These are phyloP conservation scores for Halteria grandinella DNA, from an alignment of 73 alveolate genomes.

Conservation along the genomic window DNA sequence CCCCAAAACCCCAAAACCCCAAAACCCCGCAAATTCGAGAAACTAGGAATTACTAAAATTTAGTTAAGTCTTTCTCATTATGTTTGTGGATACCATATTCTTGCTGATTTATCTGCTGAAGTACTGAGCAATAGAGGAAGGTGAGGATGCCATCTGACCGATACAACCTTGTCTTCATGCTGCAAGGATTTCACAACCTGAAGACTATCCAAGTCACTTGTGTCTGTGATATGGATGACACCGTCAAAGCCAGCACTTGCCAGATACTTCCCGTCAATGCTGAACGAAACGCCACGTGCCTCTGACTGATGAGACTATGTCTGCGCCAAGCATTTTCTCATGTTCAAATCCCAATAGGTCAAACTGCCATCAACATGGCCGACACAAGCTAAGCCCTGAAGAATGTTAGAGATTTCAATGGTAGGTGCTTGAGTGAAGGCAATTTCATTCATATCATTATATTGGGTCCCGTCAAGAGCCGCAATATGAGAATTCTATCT, in stretches of 20 bases:
- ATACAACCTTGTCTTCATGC: conserved; percentile 86
- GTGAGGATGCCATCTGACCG: conserved; percentile 87
- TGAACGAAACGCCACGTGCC: conserved; percentile 76
- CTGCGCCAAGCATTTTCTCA: conserved; percentile 64
- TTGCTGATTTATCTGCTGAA: conserved; percentile 86
- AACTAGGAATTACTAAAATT: too few relatives aligned
- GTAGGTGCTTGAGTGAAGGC: conserved; percentile 24
- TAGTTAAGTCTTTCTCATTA: too few relatives aligned
- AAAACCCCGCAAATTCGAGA: too few relatives aligned
- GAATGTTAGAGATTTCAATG: not conserved
- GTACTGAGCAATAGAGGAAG: conserved; percentile 82
- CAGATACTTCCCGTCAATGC: conserved; percentile 80
- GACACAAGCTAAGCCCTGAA: conserved; percentile 66
- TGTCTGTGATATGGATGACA: conserved; percentile 69
- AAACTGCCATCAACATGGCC: conserved; percentile 80
- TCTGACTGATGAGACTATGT: conserved; percentile 71
- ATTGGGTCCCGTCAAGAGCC: conserved; percentile 21
- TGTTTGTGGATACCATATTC: conserved; percentile 85
- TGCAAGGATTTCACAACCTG: conserved; percentile 55
- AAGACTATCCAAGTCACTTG: conserved; percentile 65
- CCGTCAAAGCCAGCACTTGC: conserved; percentile 84
- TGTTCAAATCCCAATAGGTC: conserved; percentile 76
- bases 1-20: too few relatives aligned
- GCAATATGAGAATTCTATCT: conserved; percentile 55
- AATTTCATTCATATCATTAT: conserved; percentile 42